Conservation (phyloP, 495 filamentous ascomycete genomes). For the Mycothermus thermophilus region DNA sequence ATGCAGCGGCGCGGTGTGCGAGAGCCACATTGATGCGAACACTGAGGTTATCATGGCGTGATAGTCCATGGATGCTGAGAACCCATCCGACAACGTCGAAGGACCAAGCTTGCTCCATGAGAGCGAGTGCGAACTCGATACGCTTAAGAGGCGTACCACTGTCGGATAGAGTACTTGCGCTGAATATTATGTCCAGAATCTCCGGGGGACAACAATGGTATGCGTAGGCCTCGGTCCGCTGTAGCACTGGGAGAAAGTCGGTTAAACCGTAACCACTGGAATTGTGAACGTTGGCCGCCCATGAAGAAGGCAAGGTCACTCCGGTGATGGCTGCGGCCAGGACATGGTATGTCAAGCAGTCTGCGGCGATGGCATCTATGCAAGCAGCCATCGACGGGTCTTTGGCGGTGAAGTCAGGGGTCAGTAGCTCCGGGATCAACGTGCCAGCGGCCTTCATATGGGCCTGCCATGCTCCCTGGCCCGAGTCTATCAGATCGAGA, state of each 20-base stretch:
- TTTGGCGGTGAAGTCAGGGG: too few species aligned
- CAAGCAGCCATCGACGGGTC: constrained; percentile 20
- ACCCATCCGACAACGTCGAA: constrained; percentile 29
- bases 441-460: constrained; percentile 38
- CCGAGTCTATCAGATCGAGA: constrained; percentile 43
- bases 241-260: constrained; percentile 22
- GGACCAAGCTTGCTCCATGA: constrained; percentile 17
- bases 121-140: constrained; percentile 7
- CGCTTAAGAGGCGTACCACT: too few species aligned
- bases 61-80: constrained; percentile 20
- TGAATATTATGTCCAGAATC: constrained; percentile 26
- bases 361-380: constrained; percentile 29
- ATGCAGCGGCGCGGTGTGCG: constrained; percentile 31
- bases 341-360: constrained; percentile 33
- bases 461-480: constrained; percentile 39
- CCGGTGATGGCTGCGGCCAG: constrained; percentile 20
- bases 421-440: too few species aligned
- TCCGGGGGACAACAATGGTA: constrained; percentile 33
- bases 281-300: constrained; percentile 4
- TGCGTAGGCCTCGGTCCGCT: constrained; percentile 29
- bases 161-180: constrained; percentile 18
- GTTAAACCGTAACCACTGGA: too few species aligned
- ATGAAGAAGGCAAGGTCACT: constrained; percentile 2
- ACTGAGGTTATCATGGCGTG: constrained; percentile 15
- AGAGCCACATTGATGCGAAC: constrained; percentile 30